Percentiles rank a stretch among this genome's conserved stretches.
phyloP scores from a whole-genome alignment of 2,329 filamentous ascomycete species.

The Aspergillus awamori region DNA sequence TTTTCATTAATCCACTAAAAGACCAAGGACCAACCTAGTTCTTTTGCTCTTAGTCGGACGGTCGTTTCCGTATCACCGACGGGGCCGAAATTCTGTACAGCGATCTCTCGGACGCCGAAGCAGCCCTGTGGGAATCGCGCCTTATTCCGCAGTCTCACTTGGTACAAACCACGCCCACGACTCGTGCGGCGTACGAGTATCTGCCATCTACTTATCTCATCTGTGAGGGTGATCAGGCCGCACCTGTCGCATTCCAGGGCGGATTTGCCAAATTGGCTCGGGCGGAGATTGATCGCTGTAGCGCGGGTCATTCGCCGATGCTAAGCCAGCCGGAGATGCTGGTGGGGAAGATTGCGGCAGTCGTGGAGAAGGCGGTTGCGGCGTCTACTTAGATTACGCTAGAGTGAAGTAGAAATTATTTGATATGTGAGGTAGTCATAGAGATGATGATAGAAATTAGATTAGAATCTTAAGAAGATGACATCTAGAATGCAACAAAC shows the following conservation, averaged over 20 bases:
- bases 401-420: no score
- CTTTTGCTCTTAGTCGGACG: not conserved
- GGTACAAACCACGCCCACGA: slow-evolving; percentile 5
- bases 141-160: slow-evolving; percentile 10
- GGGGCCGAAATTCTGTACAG: slow-evolving; percentile 6
- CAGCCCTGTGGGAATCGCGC: slow-evolving; percentile 7
- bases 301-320: slow-evolving; percentile 13
- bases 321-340: slow-evolving; percentile 9
- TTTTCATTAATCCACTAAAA: not conserved
- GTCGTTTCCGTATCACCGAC: slow-evolving; percentile 2
- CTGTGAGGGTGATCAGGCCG: slow-evolving; percentile 7
- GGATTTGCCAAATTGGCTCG: slow-evolving; percentile 6
- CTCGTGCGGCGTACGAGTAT: slow-evolving; percentile 11
- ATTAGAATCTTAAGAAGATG: no score
- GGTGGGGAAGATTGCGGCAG: slow-evolving; percentile 4
- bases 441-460: no score
- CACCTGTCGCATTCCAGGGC: not conserved
- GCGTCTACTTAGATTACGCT: not conserved
- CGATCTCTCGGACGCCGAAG: slow-evolving; percentile 9
- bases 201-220: slow-evolving; percentile 13
- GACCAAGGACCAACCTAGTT: not conserved
- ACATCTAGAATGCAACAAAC: not conserved
- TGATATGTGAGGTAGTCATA: no score
- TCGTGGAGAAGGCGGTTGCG: not conserved
- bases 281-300: slow-evolving; percentile 4